These are phyloP conservation scores for Neofusicoccum cordaticola DNA, from an alignment of 2,329 filamentous ascomycete genomes.

Conservation along the genomic window DNA sequence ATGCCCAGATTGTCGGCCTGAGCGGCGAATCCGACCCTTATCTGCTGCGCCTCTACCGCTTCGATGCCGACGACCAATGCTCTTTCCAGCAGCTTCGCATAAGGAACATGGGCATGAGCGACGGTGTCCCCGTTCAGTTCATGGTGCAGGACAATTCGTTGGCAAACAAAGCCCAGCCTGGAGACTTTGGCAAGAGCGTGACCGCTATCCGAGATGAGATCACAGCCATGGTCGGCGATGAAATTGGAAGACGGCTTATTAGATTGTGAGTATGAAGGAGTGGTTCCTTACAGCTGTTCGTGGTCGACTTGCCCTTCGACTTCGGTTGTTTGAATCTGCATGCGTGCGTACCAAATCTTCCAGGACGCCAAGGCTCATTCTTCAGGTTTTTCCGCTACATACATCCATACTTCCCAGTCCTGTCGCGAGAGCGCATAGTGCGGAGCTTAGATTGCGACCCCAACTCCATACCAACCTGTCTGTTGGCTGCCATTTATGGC, in stretches of 20 bases:
- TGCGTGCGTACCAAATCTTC: background rate
- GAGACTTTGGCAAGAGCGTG: conserved; percentile 23
- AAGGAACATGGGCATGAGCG: conserved; percentile 23
- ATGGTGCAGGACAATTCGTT: conserved; percentile 35
- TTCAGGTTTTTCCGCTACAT: conserved; percentile 40
- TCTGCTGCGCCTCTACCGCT: conserved; percentile 31
- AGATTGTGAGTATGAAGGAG: conserved; percentile 27
- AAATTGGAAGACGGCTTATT: conserved; percentile 38
- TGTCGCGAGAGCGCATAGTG: conserved; percentile 37
- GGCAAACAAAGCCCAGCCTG: conserved; percentile 34
- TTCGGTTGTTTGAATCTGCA: background rate
- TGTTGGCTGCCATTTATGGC: conserved; percentile 44
- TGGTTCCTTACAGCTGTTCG: too few species aligned
- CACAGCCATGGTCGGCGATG: conserved; percentile 29
- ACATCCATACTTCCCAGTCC: conserved; percentile 45
- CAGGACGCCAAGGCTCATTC: background rate
- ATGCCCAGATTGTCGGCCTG: conserved; percentile 32
- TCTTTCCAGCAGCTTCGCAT: conserved; percentile 30
- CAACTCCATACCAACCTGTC: conserved; percentile 34
- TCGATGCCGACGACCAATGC: conserved; percentile 33
- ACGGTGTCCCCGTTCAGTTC: conserved; percentile 31
- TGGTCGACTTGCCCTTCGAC: too few species aligned
- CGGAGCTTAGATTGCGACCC: conserved; percentile 29
- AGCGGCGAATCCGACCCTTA: conserved; percentile 34
- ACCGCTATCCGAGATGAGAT: conserved; percentile 30